Evolutionary conservation across 1,284 basidiomycete species (phyloP).

Genomic region (Pseudozyma tsukubaensis): DNA sequence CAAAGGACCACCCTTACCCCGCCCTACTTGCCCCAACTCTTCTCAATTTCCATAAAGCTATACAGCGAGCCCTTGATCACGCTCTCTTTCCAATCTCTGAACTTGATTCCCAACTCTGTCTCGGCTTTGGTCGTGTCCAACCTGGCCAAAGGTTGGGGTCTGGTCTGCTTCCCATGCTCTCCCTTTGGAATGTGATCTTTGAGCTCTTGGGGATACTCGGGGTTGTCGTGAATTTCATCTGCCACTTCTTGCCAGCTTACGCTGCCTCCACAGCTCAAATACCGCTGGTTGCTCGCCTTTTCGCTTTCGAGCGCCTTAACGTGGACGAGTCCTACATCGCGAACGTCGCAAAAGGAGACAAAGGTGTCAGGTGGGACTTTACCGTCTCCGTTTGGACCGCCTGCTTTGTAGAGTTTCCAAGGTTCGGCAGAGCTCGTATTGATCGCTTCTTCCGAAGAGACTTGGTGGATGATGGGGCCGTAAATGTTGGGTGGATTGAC

Average conservation of each 20-base stretch:
- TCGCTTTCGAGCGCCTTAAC: constrained; percentile 35
- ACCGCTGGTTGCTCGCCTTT: constrained; percentile 27
- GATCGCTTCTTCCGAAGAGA: constrained; percentile 38
- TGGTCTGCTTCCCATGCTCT: constrained; percentile 17
- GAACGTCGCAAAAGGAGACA: constrained; percentile 41
- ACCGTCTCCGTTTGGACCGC: constrained; percentile 35
- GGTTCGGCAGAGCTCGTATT: constrained; percentile 35
- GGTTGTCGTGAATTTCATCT: constrained; percentile 42
- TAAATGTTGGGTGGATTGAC: constrained; percentile 58
- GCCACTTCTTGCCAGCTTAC: constrained; percentile 44
- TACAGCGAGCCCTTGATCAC: constrained; percentile 47
- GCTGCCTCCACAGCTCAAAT: constrained; percentile 31
- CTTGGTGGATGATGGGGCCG: constrained; percentile 52
- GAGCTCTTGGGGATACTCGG: constrained; percentile 37
- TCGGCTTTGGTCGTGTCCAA: constrained; percentile 34
- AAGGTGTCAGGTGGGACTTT: constrained; percentile 37
- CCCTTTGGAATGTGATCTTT: constrained; percentile 44
- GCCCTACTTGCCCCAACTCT: constrained; percentile 25
- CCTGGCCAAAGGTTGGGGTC: constrained; percentile 26
- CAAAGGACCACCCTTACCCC: no score
- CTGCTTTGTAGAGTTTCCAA: constrained; percentile 48
- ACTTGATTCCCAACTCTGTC: constrained; percentile 38
- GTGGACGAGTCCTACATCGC: constrained; percentile 45
- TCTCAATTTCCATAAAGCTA: constrained; percentile 48
- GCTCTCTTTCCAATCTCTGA: constrained; percentile 44